Percentiles rank a stretch among this genome's conserved stretches.
These are phyloP conservation scores for Excoecaria cochinchinensis DNA, from an alignment of 345 rosid species.

Conservation along the genomic window DNA sequence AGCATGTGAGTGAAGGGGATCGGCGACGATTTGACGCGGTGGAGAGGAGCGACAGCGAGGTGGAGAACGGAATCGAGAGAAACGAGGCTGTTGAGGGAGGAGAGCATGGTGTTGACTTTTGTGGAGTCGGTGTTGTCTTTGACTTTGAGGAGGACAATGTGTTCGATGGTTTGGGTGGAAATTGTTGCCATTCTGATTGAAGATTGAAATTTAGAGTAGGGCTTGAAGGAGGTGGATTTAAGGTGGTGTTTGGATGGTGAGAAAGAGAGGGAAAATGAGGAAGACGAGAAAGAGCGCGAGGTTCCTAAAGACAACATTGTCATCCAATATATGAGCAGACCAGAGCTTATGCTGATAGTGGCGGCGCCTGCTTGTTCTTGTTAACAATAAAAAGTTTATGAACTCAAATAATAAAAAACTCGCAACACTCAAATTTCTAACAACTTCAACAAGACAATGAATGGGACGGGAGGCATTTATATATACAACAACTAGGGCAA, in stretches of 20 bases:
- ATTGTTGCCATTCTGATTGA: conserved; percentile 33
- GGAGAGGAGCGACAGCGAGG: conserved; percentile 58
- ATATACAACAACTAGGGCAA: no score
- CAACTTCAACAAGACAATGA: no score
- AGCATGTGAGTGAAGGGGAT: conserved; percentile 77
- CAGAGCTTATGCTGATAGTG: not conserved
- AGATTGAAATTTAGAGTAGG: not conserved
- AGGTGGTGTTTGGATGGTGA: no score
- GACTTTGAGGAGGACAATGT: conserved; percentile 82
- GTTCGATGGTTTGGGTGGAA: conserved; percentile 42
- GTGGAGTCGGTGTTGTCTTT: conserved; percentile 44
- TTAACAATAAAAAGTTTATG: no score
- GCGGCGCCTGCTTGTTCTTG: not conserved
- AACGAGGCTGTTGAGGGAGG: conserved; percentile 50
- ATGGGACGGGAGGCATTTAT: no score
- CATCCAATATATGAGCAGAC: not conserved
- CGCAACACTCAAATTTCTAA: no score
- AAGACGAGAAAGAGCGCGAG: conserved; percentile 18
- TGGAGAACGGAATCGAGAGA: conserved; percentile 61
- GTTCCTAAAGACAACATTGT: conserved; percentile 29
- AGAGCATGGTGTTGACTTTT: conserved; percentile 52
- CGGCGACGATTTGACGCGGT: conserved; percentile 42
- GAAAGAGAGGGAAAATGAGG: conserved; percentile 20
- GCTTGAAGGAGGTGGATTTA: conserved; percentile 14
- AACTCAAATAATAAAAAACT: no score